Evolutionary conservation across 2,329 filamentous ascomycete genomes (phyloP), one percentile per base, ranked within the genome.

Genomic region (Ustilaginoidea virens): DNA sequence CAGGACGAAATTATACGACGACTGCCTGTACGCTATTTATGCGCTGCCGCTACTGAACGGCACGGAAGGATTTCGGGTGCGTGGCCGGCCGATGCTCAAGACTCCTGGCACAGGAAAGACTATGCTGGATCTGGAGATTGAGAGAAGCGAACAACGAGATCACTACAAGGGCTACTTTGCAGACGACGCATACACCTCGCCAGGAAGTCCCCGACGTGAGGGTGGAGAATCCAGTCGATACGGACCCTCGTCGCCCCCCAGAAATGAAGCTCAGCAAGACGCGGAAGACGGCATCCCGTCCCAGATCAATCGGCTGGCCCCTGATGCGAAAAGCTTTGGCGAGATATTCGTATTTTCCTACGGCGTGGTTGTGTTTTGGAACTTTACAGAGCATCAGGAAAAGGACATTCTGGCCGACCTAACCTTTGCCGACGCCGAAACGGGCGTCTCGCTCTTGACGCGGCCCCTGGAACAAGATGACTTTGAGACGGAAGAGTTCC

Each of bases 261-360:
- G 47, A 5, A 43, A 51, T 25, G 43, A 46, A 7, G 38, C 42
- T 1, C 48, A 47, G 28, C 41, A 33, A 7, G 39, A 49, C 28
- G 47, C 48, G n/a, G 54, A 54, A 22, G 55, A 60, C 38, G 59
- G 58, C 24, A 42, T 40, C 10, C 33, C 60, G 33, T 61, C 64
- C 45, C 56, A 69, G 15, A 56, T 66, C 37, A 63, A 69, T 48
- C 66, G 70, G 17, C 64, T 82, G 15, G 69, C 69, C 1, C 69
- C 79, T 5, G 73, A 83, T 46, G 71, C 76, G 20, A 75, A 87
- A 45, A 68, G 75, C 32, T 83, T 92, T 47, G 87, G 82, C 23
- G 90, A 98, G 55, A 82, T 96, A 72, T 96, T 93, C 48, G 78
- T 98, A 42, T 96, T 92, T 52, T 87, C 81, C 11, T 98, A 98